Base-by-base conservation (phyloP, 257 asterid species). In the Misopates orontium region DNA sequence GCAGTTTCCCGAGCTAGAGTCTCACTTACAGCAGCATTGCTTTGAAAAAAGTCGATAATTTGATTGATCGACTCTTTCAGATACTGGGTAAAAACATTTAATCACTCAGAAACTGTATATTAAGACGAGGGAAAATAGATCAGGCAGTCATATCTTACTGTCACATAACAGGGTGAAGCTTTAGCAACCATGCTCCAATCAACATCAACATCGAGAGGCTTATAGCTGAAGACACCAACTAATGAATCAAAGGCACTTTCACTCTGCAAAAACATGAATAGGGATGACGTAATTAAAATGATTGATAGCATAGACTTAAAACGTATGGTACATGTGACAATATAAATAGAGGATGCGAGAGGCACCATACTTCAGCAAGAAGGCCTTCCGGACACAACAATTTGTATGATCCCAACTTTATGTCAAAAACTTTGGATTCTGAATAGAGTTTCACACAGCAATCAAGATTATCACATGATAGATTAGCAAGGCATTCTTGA, bases 141-240 rank as follows among this genome's bases (percentile, higher is more conserved):
- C 32, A 70, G 28, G 49, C 64, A 62, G 54, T 64, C 64, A 56
- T 65, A 68, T 47, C 93, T 78, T 83, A 93, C 99, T 64, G 97
- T 93, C 83, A 85, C 87, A 75, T 93, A 90, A 74, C 95, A 90
- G 20, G 99, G 97, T 66, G 99, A 93, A 68, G 97, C 97, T 82
- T 88, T 93, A 60, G 95, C 97, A 74, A 78, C 87, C 82, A 93
- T 45, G 55, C 96, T 87, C 99, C 99, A 93, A 73, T 90, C 99
- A 32, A 93, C 75, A 69, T 93, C 82, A 60, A 78, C 82, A 87
- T 85, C 88, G 65, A 76, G 86, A 62, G 99, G 99, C 78, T 93
- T 93, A 75, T 84, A 93, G 80, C 94, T 79, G 73, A 90, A 93
- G 77, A 79, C 87, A 41, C 89, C 97, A 73, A 82, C 92, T 74